These are phyloP conservation scores for Leccinum subtestaceum DNA, from an alignment of 768 basidiomycete species.

Conservation along the genomic window DNA sequence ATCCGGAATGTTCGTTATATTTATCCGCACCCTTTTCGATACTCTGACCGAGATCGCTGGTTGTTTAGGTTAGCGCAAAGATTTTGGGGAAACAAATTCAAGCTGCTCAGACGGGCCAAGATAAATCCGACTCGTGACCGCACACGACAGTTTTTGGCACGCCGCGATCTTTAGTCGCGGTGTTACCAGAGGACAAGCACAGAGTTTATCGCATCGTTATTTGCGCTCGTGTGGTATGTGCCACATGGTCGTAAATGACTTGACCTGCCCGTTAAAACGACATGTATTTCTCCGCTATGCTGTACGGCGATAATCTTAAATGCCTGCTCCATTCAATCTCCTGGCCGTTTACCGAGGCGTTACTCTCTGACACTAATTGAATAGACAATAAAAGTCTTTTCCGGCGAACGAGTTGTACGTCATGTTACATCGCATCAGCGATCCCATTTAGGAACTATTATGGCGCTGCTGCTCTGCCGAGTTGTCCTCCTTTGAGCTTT, in stretches of 20 bases:
- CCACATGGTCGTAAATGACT: constrained; percentile 14
- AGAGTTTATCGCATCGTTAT: constrained; percentile 14
- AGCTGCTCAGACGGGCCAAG: constrained; percentile 29
- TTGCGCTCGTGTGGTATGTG: constrained; percentile 8
- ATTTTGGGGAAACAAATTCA: constrained; percentile 63
- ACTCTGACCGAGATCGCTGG: constrained; percentile 11
- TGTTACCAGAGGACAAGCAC: constrained; percentile 8
- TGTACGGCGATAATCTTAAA: constrained; percentile 12
- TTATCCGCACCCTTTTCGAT: constrained; percentile 16
- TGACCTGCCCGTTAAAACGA: constrained; percentile 6
- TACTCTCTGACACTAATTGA: constrained; percentile 17
- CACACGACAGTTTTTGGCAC: neutral
- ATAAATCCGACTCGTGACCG: constrained; percentile 32
- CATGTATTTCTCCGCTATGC: constrained; percentile 9
- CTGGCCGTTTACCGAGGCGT: constrained; percentile 21
- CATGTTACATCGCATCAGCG: constrained; percentile 17
- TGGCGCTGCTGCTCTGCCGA: constrained; percentile 19
- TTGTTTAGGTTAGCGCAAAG: constrained; percentile 71
- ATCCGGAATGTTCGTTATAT: constrained; percentile 67
- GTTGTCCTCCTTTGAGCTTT: constrained; percentile 24
- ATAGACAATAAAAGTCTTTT: constrained; percentile 20
- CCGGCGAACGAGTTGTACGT: constrained; percentile 20
- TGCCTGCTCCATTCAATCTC: constrained; percentile 29
- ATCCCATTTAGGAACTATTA: constrained; percentile 24
- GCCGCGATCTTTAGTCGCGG: constrained; percentile 3